phyloP scores from a whole-genome alignment of 2,329 filamentous ascomycete genomes.

The Cercospora zeae-maydis region DNA sequence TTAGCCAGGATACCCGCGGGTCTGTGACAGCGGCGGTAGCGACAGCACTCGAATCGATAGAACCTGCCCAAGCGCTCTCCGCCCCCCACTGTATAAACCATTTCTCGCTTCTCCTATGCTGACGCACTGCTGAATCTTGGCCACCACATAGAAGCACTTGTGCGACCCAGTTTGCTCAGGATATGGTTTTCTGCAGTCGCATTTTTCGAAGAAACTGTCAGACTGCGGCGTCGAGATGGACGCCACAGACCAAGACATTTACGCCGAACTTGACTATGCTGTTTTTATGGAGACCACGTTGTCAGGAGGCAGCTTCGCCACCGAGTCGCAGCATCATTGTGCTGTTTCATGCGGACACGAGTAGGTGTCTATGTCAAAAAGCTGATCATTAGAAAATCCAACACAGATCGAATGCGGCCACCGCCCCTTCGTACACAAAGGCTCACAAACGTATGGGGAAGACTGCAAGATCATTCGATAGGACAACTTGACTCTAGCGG shows the following conservation, averaged over 20 bases:
- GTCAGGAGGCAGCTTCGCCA: not conserved
- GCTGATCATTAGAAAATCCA: too few relatives aligned
- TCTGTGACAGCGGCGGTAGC: constrained; percentile 21
- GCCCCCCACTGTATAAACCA: constrained; percentile 9
- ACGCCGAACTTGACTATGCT: constrained; percentile 40
- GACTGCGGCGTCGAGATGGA: constrained; percentile 36
- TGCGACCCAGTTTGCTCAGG: constrained; percentile 32
- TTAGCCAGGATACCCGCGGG: constrained; percentile 34
- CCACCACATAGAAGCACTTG: constrained; percentile 12
- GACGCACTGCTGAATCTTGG: not conserved
- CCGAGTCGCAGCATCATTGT: not conserved
- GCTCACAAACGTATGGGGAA: too few relatives aligned
- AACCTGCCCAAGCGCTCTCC: constrained; percentile 24
- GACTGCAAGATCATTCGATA: too few relatives aligned
- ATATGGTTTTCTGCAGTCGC: constrained; percentile 38
- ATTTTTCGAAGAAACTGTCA: constrained; percentile 41
- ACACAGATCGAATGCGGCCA: too few relatives aligned
- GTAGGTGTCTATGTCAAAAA: too few relatives aligned
- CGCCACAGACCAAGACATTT: constrained; percentile 37
- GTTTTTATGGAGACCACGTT: constrained; percentile 28
- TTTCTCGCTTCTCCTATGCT: constrained; percentile 14
- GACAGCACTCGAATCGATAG: not conserved
- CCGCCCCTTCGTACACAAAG: too few relatives aligned
- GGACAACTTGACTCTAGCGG: too few relatives aligned
- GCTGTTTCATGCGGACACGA: not conserved